Conservation (phyloP, 2,329 filamentous ascomycete species). For the Fusarium tanahbumbuense region DNA sequence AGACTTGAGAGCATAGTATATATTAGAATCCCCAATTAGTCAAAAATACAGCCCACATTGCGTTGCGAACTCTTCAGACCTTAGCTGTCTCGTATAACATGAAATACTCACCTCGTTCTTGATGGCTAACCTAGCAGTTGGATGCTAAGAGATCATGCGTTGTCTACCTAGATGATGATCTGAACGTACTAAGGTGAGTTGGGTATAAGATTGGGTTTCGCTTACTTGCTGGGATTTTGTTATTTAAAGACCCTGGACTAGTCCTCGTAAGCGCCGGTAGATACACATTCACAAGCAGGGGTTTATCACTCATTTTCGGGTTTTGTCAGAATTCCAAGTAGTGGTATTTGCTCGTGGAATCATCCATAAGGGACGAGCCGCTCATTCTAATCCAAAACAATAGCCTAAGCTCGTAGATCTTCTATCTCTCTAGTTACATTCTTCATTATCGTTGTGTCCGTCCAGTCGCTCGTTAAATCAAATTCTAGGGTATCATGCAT, state of each 20-base stretch:
- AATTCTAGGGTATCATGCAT: constrained; percentile 34
- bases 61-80: background rate
- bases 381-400: background rate
- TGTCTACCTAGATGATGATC: background rate
- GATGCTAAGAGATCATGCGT: background rate
- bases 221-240: background rate
- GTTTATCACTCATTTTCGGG: background rate
- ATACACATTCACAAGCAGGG: background rate
- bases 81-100: too few species aligned
- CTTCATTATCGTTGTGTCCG: background rate
- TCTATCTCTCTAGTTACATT: background rate
- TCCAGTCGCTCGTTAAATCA: constrained; percentile 4
- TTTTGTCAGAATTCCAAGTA: background rate
- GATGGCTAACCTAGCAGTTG: too few species aligned
- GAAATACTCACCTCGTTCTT: background rate
- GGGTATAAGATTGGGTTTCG: background rate
- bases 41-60: background rate
- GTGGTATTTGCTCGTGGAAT: background rate
- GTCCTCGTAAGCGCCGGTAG: background rate
- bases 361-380: background rate
- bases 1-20: background rate
- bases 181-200: background rate
- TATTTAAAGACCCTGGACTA: background rate
- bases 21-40: background rate
- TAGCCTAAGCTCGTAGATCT: background rate